Evolutionary conservation across 1,139 yeast genomes (phyloP), one percentile per base, ranked within the genome.

Genomic region (Nakaseomyces nivariensis): DNA sequence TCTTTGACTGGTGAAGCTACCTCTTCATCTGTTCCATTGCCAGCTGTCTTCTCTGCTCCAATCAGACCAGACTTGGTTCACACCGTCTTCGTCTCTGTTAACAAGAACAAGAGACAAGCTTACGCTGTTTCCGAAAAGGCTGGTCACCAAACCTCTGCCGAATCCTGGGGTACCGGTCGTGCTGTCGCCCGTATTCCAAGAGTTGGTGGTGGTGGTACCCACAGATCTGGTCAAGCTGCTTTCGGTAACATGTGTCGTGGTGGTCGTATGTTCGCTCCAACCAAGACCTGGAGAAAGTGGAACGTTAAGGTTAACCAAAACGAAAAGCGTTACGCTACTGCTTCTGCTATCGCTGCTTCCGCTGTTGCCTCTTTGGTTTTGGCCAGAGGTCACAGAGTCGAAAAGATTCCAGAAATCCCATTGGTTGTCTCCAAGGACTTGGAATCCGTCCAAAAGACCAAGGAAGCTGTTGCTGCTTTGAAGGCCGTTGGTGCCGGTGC

Each of bases 191-290:
- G 98, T 84, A 90, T 92, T 76, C 98, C 98, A 81, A 90, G 98
- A 85, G 97, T 92, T 74, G 96, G 96, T 78, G 98, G 98, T 81
- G 90, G 96, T 75, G 98, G 98, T 86, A 92, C 98, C 75, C 97
- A 89, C 95, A 92, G 98, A 81, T 83, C 97, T 65, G 98, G 98
- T 77, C 98, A 92, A 80, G 98, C 90, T 76, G 98, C 98, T 74
- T 92, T 92, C 82, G 98, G 98, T 84, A 92, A 92, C 94, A 92
- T 92, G 98, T 92, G 98, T 85, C 92, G 98, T 81, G 97, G 97
- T 77, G 98, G 98, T 81, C 96, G 98, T 81, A 92, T 92, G 97
- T 92, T 92, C 72, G 97, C 98, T 76, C 98, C 98, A 76, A 92
- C 98, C 78, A 92, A 94, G 85, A 89, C 96, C 77, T 92, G 98